A percentile compares a stretch with the other conserved stretches of the same genome.
Conservation (phyloP, 345 rosid genomes). For the Erucastrum elatum region DNA sequence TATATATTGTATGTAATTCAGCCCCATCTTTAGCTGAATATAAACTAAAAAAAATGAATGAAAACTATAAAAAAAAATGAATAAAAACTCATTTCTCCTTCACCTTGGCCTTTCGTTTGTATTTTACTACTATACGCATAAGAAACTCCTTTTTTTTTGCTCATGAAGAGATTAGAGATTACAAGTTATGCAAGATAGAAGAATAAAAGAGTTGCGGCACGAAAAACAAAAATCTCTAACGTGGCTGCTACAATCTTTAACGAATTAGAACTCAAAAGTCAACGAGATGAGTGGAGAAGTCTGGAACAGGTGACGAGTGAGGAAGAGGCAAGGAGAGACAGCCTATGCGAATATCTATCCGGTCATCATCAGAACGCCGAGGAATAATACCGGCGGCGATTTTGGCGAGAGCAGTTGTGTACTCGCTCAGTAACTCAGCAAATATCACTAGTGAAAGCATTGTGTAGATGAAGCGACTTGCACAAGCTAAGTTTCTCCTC, state of each 20-base stretch:
- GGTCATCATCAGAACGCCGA: background rate
- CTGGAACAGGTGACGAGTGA: background rate
- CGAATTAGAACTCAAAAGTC: constrained; percentile 1
- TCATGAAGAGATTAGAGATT: background rate
- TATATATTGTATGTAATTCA: background rate
- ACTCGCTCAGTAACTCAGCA: constrained; percentile 54
- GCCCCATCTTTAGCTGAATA: constrained; percentile 15
- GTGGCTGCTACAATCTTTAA: background rate
- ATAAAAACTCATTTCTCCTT: background rate
- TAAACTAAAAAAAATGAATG: background rate
- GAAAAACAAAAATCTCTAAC: background rate
- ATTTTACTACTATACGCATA: background rate
- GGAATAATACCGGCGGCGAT: constrained; percentile 35
- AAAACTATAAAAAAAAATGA: background rate
- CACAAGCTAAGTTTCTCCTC: too few species aligned
- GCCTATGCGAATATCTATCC: background rate
- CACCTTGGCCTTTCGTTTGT: background rate
- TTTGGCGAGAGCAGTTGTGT: constrained; percentile 45
- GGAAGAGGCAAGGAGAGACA: background rate
- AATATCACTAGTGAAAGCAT: constrained; percentile 47
- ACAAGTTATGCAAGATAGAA: background rate
- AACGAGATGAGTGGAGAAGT: background rate
- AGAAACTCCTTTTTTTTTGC: background rate
- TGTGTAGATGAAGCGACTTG: background rate
- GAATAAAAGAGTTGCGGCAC: background rate